Percentiles rank a stretch among this genome's conserved stretches.
phyloP scores from a whole-genome alignment of 176 grass and related monocot genomes.

The Oryza meridionalis region DNA sequence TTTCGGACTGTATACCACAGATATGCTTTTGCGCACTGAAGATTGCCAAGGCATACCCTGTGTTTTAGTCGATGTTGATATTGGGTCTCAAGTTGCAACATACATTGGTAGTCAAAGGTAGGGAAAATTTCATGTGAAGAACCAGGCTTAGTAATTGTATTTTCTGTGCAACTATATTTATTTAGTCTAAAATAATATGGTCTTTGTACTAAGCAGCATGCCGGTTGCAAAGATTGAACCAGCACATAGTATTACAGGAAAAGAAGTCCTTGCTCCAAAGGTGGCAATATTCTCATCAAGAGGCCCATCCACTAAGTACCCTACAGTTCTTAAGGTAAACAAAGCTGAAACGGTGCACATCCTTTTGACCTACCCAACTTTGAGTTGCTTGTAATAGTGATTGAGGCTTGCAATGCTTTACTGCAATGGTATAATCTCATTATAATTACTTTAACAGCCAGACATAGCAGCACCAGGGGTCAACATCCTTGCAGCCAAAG shows the following conservation, averaged over 20 bases:
- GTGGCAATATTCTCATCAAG: conserved; percentile 46
- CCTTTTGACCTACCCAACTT: background rate
- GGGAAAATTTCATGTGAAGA: background rate
- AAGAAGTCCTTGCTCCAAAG: conserved; percentile 32
- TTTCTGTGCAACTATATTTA: background rate
- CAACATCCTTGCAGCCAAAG: conserved; percentile 45
- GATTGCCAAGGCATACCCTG: conserved; percentile 6
- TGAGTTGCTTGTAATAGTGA: background rate
- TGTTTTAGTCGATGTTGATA: conserved; percentile 31
- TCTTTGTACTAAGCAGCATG: conserved; percentile 24
- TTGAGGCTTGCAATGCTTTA: background rate
- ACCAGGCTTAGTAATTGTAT: background rate
- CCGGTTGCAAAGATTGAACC: conserved; percentile 35
- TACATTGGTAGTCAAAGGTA: conserved; percentile 40
- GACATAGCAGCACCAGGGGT: conserved; percentile 57
- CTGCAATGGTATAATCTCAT: background rate
- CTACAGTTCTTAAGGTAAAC: conserved; percentile 44
- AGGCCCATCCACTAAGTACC: conserved; percentile 24
- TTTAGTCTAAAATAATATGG: background rate
- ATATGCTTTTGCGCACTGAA: conserved; percentile 22
- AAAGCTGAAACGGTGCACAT: conserved; percentile 9
- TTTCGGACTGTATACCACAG: conserved; percentile 34
- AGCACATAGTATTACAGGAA: conserved; percentile 30
- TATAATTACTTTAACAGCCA: conserved; percentile 38
- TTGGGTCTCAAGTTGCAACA: conserved; percentile 26